These are phyloP conservation scores for Dissophora globulifera DNA, from an alignment of 192 early-diverging fungal genomes.

Conservation along the genomic window DNA sequence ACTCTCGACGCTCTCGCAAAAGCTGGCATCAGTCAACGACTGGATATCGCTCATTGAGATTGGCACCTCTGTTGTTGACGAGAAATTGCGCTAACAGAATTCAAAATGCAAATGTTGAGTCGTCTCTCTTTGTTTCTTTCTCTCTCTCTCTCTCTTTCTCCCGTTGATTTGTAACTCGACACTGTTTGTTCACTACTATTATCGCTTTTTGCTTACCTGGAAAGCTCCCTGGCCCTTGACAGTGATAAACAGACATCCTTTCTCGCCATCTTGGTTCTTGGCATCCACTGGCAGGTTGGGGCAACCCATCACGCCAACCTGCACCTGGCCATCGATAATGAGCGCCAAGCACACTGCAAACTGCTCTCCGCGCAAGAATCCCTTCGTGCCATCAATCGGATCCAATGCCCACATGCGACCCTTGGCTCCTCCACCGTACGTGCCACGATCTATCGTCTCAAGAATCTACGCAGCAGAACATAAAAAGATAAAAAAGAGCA, in stretches of 20 bases:
- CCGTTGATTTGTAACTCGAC: no score
- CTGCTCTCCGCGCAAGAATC: constrained; percentile 97
- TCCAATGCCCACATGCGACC: constrained; percentile 90
- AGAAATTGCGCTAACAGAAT: constrained; percentile 65
- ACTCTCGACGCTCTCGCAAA: constrained; percentile 96
- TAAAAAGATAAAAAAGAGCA: no score
- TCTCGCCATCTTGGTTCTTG: constrained; percentile 68
- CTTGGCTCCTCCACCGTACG: constrained; percentile 77
- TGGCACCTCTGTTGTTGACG: constrained; percentile 61
- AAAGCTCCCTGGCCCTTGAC: constrained; percentile 91
- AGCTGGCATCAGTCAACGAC: constrained; percentile 70
- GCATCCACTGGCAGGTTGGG: constrained; percentile 79
- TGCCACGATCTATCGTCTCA: constrained; percentile 91
- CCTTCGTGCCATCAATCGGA: constrained; percentile 98
- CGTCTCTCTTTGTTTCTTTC: no score
- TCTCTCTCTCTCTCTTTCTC: no score
- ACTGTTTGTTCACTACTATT: no score
- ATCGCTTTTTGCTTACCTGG: constrained; percentile 67
- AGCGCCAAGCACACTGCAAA: constrained; percentile 96
- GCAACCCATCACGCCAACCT: constrained; percentile 90
- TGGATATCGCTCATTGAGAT: constrained; percentile 70
- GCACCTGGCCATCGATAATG: constrained; percentile 87
- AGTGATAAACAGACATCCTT: constrained; percentile 88
- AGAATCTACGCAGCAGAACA: constrained; percentile 65
- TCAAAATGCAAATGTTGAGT: background rate